Evolutionary conservation across 306 rosid genomes (phyloP), one percentile per base, ranked within the genome.

Genomic region (Malus domestica): DNA sequence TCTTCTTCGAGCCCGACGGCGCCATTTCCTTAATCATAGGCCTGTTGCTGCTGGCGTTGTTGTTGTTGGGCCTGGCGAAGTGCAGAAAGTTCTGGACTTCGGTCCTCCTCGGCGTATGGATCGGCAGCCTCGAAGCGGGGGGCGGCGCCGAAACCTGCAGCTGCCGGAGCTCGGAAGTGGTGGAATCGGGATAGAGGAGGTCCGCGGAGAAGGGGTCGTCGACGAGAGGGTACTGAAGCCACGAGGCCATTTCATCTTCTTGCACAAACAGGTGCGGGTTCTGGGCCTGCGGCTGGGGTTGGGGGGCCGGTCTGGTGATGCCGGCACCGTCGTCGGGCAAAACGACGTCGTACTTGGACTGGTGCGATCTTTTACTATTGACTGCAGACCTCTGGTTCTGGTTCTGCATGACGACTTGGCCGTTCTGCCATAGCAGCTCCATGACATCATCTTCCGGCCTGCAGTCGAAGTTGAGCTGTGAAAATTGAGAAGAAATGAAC

Each of bases 341-440:
- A 9, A 66, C 68, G 32, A 71, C 80, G 73, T 72, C 80, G 72
- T 76, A 58, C 70, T 81, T 81, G 54, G 67, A 3, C 13, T 77
- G 74, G 0, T 80, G 73, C 16, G 78, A 74, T 75, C 77, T 88
- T 75, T 72, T 84, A 15, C 22, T 70, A 6, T 25, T 38, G 3
- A 14, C 15, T 45, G 51, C 20, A 10, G 90, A 74, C 20, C 86
- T 81, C 13, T 90, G 92, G 72, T 69, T 90, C 64, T 86, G 93
- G 80, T 83, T 88, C 20, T 85, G 91, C 85, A 85, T 73, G 33
- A 86, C 87, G 18, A 88, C 87, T 45, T 83, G 88, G 4, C 98
- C 97, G 83, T 90, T 82, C 59, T 91, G 84, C 96, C 96, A 91
- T 1, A 93, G 76, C n/a, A 93, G 85, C 82, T 93, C 92, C 92